phyloP scores from a whole-genome alignment of 2,329 filamentous ascomycete genomes.

The Colletotrichum orbiculare region DNA sequence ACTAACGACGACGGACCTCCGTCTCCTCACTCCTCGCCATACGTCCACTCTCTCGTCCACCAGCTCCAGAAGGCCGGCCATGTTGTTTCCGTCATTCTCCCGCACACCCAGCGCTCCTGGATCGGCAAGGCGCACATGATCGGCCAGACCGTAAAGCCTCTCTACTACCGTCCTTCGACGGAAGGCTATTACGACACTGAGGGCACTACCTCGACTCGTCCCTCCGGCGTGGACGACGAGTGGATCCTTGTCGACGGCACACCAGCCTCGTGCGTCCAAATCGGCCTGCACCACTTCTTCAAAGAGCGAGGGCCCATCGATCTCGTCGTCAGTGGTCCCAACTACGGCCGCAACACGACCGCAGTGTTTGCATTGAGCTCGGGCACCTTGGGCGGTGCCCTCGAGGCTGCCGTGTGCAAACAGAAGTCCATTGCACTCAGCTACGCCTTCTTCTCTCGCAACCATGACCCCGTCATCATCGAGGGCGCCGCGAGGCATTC shows the following conservation, averaged over 20 bases:
- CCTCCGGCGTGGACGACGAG: constrained; percentile 72
- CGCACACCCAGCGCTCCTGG: constrained; percentile 93
- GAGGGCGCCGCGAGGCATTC: constrained; percentile 79
- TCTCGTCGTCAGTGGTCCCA: constrained; percentile 82
- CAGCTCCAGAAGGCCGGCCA: constrained; percentile 81
- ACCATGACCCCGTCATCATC: constrained; percentile 86
- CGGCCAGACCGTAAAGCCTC: constrained; percentile 84
- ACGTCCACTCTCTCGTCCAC: constrained; percentile 79
- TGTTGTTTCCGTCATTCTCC: constrained; percentile 89
- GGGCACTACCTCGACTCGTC: constrained; percentile 71
- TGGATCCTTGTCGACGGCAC: constrained; percentile 87
- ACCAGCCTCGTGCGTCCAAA: constrained; percentile 83
- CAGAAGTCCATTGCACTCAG: constrained; percentile 82
- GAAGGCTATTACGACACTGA: constrained; percentile 58
- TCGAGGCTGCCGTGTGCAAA: constrained; percentile 80
- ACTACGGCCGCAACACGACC: constrained; percentile 86
- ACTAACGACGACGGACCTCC: constrained; percentile 87
- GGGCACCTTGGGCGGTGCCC: constrained; percentile 80
- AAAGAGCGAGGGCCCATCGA: constrained; percentile 77
- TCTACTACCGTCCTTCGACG: constrained; percentile 78
- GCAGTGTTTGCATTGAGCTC: constrained; percentile 82
- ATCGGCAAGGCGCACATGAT: constrained; percentile 98
- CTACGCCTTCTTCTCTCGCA: constrained; percentile 88
- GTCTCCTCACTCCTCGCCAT: constrained; percentile 81
- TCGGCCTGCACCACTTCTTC: constrained; percentile 85